Conservation (phyloP, 1,284 basidiomycete genomes). For the Fomitiporia mediterranea region DNA sequence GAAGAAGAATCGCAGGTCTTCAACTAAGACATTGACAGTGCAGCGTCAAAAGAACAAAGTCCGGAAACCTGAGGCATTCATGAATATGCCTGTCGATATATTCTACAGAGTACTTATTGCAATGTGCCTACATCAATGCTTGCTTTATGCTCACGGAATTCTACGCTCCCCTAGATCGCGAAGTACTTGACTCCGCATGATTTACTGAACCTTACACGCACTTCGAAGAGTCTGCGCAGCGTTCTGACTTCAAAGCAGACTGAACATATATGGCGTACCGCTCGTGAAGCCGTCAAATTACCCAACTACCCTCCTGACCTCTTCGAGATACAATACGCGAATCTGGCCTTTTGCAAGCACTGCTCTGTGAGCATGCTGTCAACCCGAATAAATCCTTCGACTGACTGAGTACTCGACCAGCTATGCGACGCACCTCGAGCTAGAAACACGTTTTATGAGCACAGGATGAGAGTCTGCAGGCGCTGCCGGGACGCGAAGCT, state of each 20-base stretch:
- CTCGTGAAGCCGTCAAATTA: conserved; percentile 10
- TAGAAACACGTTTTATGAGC: neutral
- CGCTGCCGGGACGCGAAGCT: conserved; percentile 1
- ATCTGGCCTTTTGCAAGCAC: conserved; percentile 23
- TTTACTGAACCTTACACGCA: conserved; percentile 27
- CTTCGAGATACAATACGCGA: conserved; percentile 23
- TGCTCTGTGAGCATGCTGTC: conserved; percentile 9
- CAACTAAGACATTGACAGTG: neutral
- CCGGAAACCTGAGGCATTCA: conserved; percentile 23
- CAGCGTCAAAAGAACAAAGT: neutral
- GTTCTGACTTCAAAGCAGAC: conserved; percentile 21
- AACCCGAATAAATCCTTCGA: too few relatives aligned
- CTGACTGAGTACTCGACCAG: neutral
- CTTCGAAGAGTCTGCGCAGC: conserved; percentile 23
- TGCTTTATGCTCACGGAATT: neutral
- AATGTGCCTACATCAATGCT: too few relatives aligned
- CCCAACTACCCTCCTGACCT: conserved; percentile 24
- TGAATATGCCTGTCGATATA: conserved; percentile 29
- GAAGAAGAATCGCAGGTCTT: neutral
- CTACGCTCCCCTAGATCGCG: conserved; percentile 22
- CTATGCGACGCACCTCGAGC: conserved; percentile 3
- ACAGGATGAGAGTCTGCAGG: conserved; percentile 6
- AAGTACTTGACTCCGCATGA: conserved; percentile 25
- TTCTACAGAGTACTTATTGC: conserved; percentile 28
- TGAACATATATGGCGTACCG: conserved; percentile 22